Base-by-base conservation (phyloP, 805 yeast species). In the Dipodascus geniculatus region DNA sequence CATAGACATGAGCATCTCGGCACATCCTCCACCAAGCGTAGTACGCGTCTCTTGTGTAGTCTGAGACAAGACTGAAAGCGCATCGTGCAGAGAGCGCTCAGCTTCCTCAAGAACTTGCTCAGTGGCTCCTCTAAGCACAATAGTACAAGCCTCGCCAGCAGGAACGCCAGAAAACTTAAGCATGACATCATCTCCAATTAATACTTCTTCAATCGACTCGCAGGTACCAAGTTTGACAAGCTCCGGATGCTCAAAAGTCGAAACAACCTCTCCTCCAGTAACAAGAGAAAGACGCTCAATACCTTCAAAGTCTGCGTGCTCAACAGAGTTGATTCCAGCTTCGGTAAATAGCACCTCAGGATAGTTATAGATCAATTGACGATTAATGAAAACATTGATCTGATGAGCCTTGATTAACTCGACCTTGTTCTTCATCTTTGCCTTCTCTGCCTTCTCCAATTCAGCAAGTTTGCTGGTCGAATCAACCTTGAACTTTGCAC, bases 261-360 rank as follows among this genome's bases (percentile, higher is more conserved):
- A 89, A 1, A 83, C 96, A 52, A 93, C 97, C 74, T 93, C 98
- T 66, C 96, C 99, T 52, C 99, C 99, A 11, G 98, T 90, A 31
- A 89, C 99, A 44, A 91, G 75, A 1, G 99, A 96, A 60, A 93
- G 78, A 67, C 98, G 82, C 74, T 93, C 99, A 53, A 93, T 87
- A 64, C 98, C 99, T 65, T 87, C 98, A 63, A 93, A 93, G 70
- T 93, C 99, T 16, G 99, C 98, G 67, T 93, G 99, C 70, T 93
- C 99, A 58, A 93, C 88, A 22, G 96, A 82, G 69, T 87, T 90
- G 63, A 93, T 86, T 53, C 82, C 81, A 48, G 88, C 71, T 61
- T 91, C 99, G 3, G 95, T 78, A 65, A 93, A 87, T 60, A 93
- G 76, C 71, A 87, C 96, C 72, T 93, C 99, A 23, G 99, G 99